A percentile compares a stretch with the other conserved stretches of the same genome.
These are phyloP conservation scores for Ogataea glucozyma DNA, from an alignment of 805 yeast genomes.

Conservation along the genomic window DNA sequence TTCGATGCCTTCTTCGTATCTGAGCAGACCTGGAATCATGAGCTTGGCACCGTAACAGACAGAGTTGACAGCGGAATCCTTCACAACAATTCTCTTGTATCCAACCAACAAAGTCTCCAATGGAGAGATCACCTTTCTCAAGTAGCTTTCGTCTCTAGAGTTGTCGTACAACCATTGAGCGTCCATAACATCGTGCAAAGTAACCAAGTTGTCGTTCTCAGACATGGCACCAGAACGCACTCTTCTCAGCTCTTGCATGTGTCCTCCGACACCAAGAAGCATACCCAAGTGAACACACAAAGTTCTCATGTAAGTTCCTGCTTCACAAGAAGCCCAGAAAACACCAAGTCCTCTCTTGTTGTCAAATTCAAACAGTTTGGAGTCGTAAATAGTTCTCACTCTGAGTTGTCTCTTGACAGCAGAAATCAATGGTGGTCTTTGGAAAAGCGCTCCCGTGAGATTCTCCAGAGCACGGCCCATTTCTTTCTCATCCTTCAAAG, in stretches of 20 bases:
- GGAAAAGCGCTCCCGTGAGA: constrained; percentile 97
- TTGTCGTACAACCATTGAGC: constrained; percentile 98
- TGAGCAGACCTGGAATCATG: constrained; percentile 97
- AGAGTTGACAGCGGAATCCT: constrained; percentile 93
- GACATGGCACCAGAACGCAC: constrained; percentile 95
- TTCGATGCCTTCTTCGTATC: constrained; percentile 98
- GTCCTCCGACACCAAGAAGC: constrained; percentile 98
- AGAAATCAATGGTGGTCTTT: constrained; percentile 97
- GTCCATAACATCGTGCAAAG: constrained; percentile 95
- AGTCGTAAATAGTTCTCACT: constrained; percentile 96
- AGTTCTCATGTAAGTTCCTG: constrained; percentile 99
- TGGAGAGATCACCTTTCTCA: constrained; percentile 92
- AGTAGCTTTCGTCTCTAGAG: constrained; percentile 93
- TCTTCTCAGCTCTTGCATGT: constrained; percentile 99
- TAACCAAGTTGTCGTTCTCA: constrained; percentile 89
- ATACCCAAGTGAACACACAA: constrained; percentile 98
- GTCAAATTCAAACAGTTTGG: constrained; percentile 93
- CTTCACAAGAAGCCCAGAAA: constrained; percentile 99
- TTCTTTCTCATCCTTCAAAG: constrained; percentile 83
- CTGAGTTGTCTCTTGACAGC: constrained; percentile 99
- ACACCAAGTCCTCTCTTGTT: constrained; percentile 96
- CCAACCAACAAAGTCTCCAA: constrained; percentile 91
- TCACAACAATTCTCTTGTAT: constrained; percentile 92
- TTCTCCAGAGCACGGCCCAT: constrained; percentile 86
- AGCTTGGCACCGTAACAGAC: constrained; percentile 98